These are phyloP conservation scores for Magnolia officinalis DNA, from an alignment of 164 flowering plant species.

Conservation along the genomic window DNA sequence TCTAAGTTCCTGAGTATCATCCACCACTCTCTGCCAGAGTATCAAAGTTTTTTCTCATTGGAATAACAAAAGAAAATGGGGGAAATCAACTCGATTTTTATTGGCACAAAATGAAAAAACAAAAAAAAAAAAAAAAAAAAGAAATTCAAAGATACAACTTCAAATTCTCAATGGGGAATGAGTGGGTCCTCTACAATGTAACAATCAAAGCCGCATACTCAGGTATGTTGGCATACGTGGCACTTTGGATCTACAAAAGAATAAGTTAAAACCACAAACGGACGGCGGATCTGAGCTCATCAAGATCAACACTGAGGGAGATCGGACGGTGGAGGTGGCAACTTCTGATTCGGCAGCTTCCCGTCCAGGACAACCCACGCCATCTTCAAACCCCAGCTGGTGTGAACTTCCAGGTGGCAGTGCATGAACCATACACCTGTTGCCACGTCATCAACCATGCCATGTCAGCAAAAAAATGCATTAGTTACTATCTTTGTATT, in stretches of 20 bases:
- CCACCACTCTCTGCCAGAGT: too few species aligned
- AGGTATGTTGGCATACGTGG: background rate
- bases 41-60: too few species aligned
- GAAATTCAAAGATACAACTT: background rate
- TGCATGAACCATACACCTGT: conserved; percentile 58
- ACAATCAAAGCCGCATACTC: background rate
- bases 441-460: conserved; percentile 3
- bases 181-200: background rate
- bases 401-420: conserved; percentile 49
- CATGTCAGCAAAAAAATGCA: background rate
- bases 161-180: background rate
- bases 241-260: background rate
- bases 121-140: too few species aligned
- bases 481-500: too few species aligned
- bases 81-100: background rate
- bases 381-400: conserved; percentile 56
- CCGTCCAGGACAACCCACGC: conserved; percentile 51
- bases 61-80: background rate
- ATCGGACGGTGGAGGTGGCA: conserved; percentile 53
- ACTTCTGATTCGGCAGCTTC: conserved; percentile 35
- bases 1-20: too few species aligned
- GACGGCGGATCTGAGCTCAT: background rate
- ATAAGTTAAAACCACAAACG: background rate
- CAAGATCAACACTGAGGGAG: conserved; percentile 43
- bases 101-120: background rate